A percentile compares a stretch with the other conserved stretches of the same genome.
Conservation (phyloP, 1,284 basidiomycete species). For the Trametes versicolor region DNA sequence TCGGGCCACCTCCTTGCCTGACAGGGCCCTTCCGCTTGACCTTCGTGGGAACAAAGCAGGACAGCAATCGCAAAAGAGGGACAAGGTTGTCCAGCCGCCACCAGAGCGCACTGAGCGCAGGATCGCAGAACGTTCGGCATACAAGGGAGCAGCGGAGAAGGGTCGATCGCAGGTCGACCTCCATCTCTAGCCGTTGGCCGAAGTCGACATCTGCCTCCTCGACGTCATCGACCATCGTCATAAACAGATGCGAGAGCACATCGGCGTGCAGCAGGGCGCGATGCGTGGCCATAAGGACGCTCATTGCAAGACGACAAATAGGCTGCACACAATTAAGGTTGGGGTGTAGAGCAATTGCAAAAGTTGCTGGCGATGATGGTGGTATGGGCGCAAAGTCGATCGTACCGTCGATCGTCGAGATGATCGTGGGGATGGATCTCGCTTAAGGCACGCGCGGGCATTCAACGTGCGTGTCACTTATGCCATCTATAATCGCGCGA, state of each 20-base stretch:
- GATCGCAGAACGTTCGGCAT: constrained; percentile 12
- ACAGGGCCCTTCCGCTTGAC: background rate
- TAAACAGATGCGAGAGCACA: constrained; percentile 1
- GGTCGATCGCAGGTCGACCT: background rate
- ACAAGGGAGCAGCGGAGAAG: constrained; percentile 5
- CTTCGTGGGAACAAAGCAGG: constrained; percentile 3
- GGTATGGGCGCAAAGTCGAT: too few relatives aligned
- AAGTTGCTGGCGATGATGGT: too few relatives aligned
- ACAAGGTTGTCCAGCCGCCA: background rate
- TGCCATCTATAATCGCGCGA: too few relatives aligned
- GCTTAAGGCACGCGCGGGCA: too few relatives aligned
- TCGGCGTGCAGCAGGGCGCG: background rate
- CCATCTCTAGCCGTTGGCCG: background rate
- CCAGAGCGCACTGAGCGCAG: constrained; percentile 11
- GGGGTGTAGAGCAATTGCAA: too few relatives aligned
- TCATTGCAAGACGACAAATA: background rate
- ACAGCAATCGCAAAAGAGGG: background rate
- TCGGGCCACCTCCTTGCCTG: background rate
- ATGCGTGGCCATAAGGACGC: background rate
- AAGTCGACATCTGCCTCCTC: constrained; percentile 1
- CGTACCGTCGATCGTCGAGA: too few relatives aligned
- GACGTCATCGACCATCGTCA: background rate
- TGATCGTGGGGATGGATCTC: too few relatives aligned
- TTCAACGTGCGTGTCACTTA: too few relatives aligned
- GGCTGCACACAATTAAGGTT: too few relatives aligned